Base-by-base conservation (phyloP, 75 land plant species). In the Isoetes taiwanensis region DNA sequence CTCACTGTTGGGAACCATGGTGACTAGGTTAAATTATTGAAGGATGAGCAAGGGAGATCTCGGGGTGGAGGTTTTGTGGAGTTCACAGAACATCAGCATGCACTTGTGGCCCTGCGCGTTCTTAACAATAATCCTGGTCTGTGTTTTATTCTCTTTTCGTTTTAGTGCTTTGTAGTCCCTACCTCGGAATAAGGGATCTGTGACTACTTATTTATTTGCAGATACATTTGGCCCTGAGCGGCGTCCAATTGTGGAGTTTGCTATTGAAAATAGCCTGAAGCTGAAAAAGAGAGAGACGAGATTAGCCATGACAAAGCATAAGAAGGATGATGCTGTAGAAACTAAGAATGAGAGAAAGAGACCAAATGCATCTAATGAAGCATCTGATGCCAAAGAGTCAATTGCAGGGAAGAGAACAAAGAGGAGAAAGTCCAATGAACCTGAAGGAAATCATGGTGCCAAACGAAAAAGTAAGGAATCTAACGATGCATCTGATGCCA, bases 71-170 rank as follows among this genome's bases (percentile, higher is more conserved):
- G 85, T 30, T 94, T 94, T 70, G 76, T 94, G 23, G 99, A 94
- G 63, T 94, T 89, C 59, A 68, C 75, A 16, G 86, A 85, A 59
- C 99, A 94, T 65, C 72, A 89, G 52, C 99, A 94, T 76, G 90
- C 99, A 32, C 72, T 94, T 64, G 99, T 89, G 25, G 96, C 96
- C 27, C 63, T 94, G 26, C 72, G 99, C 50, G 90, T 89, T 50
- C 84, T 94, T 17, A 94, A 94, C 64, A 94, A 94, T 58, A 82
- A 89, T 64, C 99, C 99, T n/a, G 86, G 99, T 89, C 56, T 54
- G 39, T n/a, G n/a, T n/a, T n/a, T n/a, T n/a, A n/a, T n/a, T n/a
- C n/a, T n/a, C n/a, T n/a, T n/a, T n/a, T n/a, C n/a, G n/a, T n/a
- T n/a, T n/a, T n/a, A n/a, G n/a, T n/a, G n/a, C n/a, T n/a, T n/a